Base-by-base conservation (phyloP, 2,329 filamentous ascomycete genomes). In the Penicillium sp. region DNA sequence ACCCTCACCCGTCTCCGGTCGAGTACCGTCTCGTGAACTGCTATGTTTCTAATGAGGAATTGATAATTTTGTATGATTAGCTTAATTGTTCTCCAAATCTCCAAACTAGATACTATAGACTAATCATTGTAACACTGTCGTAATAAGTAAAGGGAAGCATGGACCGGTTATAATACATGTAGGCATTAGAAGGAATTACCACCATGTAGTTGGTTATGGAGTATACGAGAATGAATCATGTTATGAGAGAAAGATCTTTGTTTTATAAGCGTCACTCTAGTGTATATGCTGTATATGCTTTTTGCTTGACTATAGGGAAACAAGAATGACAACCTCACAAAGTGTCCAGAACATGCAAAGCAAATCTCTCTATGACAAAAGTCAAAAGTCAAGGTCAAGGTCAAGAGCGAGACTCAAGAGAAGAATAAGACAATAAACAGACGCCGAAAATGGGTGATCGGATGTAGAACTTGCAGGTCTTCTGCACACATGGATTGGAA, bases 401-500 rank as follows among this genome's bases (percentile, higher is more conserved):
- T 21, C 27, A 19, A 50, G 27, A 41, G 19, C 23, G 7, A 25
- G 27, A 5, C 41, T 15, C 23, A 12, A 12, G 25, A 25, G 25
- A 15, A 27, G 15, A 41, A 21, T 13, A 25, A 42, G 21, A 43
- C 13, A 41, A 27, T 33, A 23, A 5, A 29, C 17, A n/a, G 53
- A 57, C 50, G 50, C 50, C 55, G 23, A 27, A 25, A 48, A 57
- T 54, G 35, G 15, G 37, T 31, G 41, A 52, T 48, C 50, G 55
- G 17, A 57, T 54, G 27, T 42, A 46, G 33, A 50, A 19, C 51
- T 21, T 47, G 48, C 31, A 21, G 33, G 12, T 43, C 17, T 45
- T 33, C 31, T 21, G 52, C 35, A 12, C 46, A 54, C 9, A 38
- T 46, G 19, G 33, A 54, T n/a, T 43, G 27, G 31, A 41, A 38